These are phyloP conservation scores for Rhizophlyctis rosea DNA, from an alignment of 192 early-diverging fungal genomes.

Conservation along the genomic window DNA sequence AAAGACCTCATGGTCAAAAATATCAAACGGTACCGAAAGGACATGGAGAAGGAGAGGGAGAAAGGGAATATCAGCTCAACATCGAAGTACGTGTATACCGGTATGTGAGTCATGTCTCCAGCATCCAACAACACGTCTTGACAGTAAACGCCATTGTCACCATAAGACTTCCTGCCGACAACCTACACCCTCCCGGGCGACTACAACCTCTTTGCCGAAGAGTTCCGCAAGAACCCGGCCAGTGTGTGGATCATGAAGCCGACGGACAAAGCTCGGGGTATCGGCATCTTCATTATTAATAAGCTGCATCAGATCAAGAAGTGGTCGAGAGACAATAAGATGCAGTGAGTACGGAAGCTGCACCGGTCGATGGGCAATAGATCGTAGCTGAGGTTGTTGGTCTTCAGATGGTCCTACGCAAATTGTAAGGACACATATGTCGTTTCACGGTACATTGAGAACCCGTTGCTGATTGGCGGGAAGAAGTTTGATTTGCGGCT, in stretches of 20 bases:
- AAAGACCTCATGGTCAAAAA: slow-evolving; percentile 65
- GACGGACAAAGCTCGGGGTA: slow-evolving; percentile 58
- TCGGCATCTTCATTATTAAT: slow-evolving; percentile 61
- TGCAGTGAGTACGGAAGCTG: slow-evolving; percentile 27
- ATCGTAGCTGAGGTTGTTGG: neutral
- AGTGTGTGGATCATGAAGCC: slow-evolving; percentile 64
- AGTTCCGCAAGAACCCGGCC: slow-evolving; percentile 51
- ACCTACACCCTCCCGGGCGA: slow-evolving; percentile 57
- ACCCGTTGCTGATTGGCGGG: slow-evolving; percentile 53
- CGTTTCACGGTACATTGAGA: slow-evolving; percentile 54
- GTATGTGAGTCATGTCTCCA: neutral
- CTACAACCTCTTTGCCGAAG: slow-evolving; percentile 60
- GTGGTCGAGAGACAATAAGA: slow-evolving; percentile 55
- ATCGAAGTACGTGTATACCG: neutral
- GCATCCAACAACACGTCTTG: too few relatives aligned
- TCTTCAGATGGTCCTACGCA: slow-evolving; percentile 51
- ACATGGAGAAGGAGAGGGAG: slow-evolving; percentile 42
- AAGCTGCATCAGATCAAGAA: slow-evolving; percentile 56
- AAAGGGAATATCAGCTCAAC: neutral
- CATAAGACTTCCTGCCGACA: slow-evolving; percentile 52
- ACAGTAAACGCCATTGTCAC: too few relatives aligned
- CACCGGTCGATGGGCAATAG: neutral
- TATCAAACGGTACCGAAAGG: slow-evolving; percentile 53
- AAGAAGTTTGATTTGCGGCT: slow-evolving; percentile 60
- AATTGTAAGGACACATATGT: slow-evolving; percentile 59